phyloP scores from a whole-genome alignment of 768 basidiomycete genomes.

The Tricholoma flavovirens region DNA sequence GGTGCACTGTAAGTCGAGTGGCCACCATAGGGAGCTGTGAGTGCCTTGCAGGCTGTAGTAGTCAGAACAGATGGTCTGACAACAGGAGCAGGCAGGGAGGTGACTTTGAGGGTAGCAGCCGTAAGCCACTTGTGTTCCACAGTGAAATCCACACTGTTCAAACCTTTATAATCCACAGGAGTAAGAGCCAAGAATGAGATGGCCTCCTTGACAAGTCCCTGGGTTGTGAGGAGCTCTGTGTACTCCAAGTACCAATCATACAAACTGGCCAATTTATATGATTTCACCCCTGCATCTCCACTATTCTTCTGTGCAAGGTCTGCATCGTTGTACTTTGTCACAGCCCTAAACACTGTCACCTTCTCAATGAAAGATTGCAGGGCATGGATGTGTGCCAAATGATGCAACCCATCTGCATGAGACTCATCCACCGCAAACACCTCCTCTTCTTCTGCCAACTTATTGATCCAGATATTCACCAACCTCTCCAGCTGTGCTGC shows the following conservation, averaged over 20 bases:
- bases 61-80: conserved; percentile 13
- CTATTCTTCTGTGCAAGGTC: conserved; percentile 48
- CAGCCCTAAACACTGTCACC: conserved; percentile 88
- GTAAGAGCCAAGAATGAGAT: conserved; percentile 73
- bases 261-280: conserved; percentile 74
- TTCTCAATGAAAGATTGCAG: conserved; percentile 95
- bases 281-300: conserved; percentile 42
- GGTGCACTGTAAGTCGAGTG: conserved; percentile 17
- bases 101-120: conserved; percentile 22
- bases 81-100: conserved; percentile 15
- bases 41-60: conserved; percentile 5
- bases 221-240: conserved; percentile 83
- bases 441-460: conserved; percentile 81
- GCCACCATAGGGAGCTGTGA: conserved; percentile 17
- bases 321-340: conserved; percentile 70
- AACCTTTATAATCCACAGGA: conserved; percentile 72
- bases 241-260: conserved; percentile 98
- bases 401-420: conserved; percentile 45
- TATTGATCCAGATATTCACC: conserved; percentile 88
- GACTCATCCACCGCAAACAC: conserved; percentile 35
- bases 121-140: conserved; percentile 35
- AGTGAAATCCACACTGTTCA: conserved; percentile 33
- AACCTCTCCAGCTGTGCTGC: conserved; percentile 84
- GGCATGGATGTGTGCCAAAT: conserved; percentile 77
- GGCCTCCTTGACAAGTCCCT: conserved; percentile 85